Conservation (phyloP, 1,284 basidiomycete genomes). For the Hortiboletus rubellus region DNA sequence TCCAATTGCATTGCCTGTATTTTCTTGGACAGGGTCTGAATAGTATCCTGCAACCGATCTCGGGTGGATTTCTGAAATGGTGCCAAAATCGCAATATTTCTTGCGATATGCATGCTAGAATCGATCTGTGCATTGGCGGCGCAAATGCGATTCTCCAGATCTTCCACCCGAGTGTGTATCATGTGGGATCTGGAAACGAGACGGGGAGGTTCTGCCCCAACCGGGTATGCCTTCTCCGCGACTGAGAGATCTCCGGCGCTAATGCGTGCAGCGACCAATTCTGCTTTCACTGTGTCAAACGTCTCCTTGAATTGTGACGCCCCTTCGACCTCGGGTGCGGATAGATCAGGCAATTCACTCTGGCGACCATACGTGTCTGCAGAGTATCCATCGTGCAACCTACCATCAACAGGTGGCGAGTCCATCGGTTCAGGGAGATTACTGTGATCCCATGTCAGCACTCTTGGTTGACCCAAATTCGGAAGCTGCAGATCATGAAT, state of each 20-base stretch:
- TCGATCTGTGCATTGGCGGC: conserved; percentile 66
- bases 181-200: conserved; percentile 48
- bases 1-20: conserved; percentile 72
- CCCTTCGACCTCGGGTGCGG: conserved; percentile 53
- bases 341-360: conserved; percentile 43
- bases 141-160: conserved; percentile 61
- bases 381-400: conserved; percentile 24
- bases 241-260: conserved; percentile 16
- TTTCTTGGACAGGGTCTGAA: conserved; percentile 66
- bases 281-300: conserved; percentile 84
- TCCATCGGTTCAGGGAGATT: conserved; percentile 16
- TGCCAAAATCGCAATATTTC: conserved; percentile 83
- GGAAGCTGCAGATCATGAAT: conserved; percentile 58
- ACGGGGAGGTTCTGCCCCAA: conserved; percentile 8
- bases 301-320: conserved; percentile 73
- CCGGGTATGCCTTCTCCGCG: conserved; percentile 5
- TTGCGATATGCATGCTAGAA: conserved; percentile 67
- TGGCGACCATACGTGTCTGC: conserved; percentile 32
- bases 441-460: conserved; percentile 49
- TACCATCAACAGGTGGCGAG: conserved; percentile 7
- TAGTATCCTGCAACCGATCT: conserved; percentile 63
- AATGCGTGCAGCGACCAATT: conserved; percentile 58
- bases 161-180: conserved; percentile 61
- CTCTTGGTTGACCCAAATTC: conserved; percentile 36
- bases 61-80: conserved; percentile 86